Evolutionary conservation across 2,329 filamentous ascomycete genomes (phyloP), one percentile per base, ranked within the genome.

Genomic region (Albophoma yamanashiensis): DNA sequence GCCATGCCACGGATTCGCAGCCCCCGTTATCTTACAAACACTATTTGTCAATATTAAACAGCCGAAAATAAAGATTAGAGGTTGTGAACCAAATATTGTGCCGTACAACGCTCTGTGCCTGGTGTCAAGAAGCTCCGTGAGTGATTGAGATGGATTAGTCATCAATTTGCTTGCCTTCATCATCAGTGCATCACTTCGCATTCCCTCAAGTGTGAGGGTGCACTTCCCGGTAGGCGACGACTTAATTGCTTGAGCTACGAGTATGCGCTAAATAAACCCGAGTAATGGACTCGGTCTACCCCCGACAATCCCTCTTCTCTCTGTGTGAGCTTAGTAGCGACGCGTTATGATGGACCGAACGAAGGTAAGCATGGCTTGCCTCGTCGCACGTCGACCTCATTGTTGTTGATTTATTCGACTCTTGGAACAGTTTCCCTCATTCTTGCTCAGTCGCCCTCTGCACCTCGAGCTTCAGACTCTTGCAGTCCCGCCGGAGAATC

Each of bases 391-490:
- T 0, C 47, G 27, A 20, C 27, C 47, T 52, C 27, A 17, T 52
- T 11, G 27, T 17, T 40, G 39, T 15, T 53, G 17, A 43, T 36
- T 17, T 36, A 52, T 7, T 36, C 50, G 9, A 3, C 20, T 14
- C 17, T 11, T 22, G 31, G n/a, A 9, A 53, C 4, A 36, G 3
- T 17, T 15, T 11, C 4, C 1, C 31, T 1, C 17, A 6, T n/a
- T n/a, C 20, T 14, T 6, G 63, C 73, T 25, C 65, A 66, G 17
- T n/a, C 53, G 27, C 69, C 40, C 60, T 63, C 9, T 36, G 11
- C 9, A n/a, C 36, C 43, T 52, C 2, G 27, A n/a, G 17, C 9
- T 52, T 27, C 47, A 34, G 27, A 14, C 1, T 34, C 8, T 20
- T 34, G 11, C 20, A 17, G 20, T 12, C 62, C 70, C 67, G 52